Evolutionary conservation across 176 grass and related monocot genomes (phyloP), one percentile per base, ranked within the genome.

Genomic region (Raddia guianensis): DNA sequence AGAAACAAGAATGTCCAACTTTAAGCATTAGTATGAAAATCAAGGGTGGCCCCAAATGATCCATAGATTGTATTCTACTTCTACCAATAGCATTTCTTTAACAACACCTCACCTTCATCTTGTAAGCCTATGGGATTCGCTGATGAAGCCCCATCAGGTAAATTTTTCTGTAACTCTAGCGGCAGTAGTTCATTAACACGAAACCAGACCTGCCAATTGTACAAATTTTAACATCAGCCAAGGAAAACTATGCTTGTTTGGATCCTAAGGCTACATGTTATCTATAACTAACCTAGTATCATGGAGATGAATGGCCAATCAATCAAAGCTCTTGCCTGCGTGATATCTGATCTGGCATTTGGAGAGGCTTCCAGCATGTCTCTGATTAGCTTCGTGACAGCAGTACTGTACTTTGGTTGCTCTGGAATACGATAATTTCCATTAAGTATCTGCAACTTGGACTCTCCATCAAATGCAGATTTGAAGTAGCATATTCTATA

Each of bases 401-500:
- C 72, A 6, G 45, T 45, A 43, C 80, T 84, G 55, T 93, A 97
- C 77, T 89, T 91, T 4, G 93, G 90, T 80, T 90, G 78, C 61
- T 93, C 93, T 46, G 86, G 90, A 65, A 97, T 93, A 48, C 78
- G 85, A 82, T 97, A 97, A 76, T 97, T 97, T 55, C 93, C 90
- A 82, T 97, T 97, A 35, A 97, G 86, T 52, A 97, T 84, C 74
- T 97, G 93, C 74, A 97, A 79, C 88, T 97, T 93, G 78, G 93
- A 97, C 76, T 97, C 90, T 63, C 93, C 93, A 64, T 97, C 93
- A 85, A 97, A 97, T 75, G 93, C 90, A 18, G 83, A 90, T 86
- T 93, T 97, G 62, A 93, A 82, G 70, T 93, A 97, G 83, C 93
- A 97, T 63, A 97, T 88, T 87, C 93, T 90, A 70, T 93, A 97